Evolutionary conservation across 2,329 filamentous ascomycete species (phyloP).

Genomic region (Aureobasidium pullulans): DNA sequence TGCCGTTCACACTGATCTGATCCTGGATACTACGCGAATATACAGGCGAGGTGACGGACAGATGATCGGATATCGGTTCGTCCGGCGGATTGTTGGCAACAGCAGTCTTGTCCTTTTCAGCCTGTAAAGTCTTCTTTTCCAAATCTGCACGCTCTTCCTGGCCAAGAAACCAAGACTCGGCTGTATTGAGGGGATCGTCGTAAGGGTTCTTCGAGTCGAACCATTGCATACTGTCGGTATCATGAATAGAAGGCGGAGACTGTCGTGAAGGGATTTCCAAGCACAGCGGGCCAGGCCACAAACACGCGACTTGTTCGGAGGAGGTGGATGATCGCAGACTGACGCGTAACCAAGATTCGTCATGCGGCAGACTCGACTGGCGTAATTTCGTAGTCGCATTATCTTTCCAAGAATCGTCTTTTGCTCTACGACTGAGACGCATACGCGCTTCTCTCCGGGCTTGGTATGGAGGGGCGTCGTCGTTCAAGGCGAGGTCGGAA

Average conservation of each 20-base stretch:
- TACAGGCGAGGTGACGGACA: conserved; percentile 36
- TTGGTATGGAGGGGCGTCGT: not conserved
- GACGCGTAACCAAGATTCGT: not conserved
- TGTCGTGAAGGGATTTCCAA: not conserved
- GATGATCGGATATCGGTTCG: not conserved
- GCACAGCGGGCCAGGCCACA: conserved; percentile 2
- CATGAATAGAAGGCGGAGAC: not conserved
- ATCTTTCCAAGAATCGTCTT: conserved; percentile 4
- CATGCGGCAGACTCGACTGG: not conserved
- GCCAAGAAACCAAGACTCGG: conserved; percentile 13
- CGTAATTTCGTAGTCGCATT: not conserved
- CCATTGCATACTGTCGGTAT: not conserved
- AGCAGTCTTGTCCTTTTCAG: conserved; percentile 37
- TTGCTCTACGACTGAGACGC: conserved; percentile 4
- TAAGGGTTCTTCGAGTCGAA: conserved; percentile 3
- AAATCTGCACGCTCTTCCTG: conserved; percentile 20
- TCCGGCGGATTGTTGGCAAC: not conserved
- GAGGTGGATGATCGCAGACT: not conserved
- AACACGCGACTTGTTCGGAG: not conserved
- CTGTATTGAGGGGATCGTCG: conserved; percentile 12
- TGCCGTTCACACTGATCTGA: conserved; percentile 43
- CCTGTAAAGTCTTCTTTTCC: conserved; percentile 36
- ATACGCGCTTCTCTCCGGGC: conserved; percentile 6
- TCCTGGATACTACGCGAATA: conserved; percentile 14
- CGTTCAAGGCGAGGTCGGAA: not conserved